Evolutionary conservation across 75 land plant species (phyloP), one percentile per base, ranked within the genome.

Genomic region (Picea sitchensis): DNA sequence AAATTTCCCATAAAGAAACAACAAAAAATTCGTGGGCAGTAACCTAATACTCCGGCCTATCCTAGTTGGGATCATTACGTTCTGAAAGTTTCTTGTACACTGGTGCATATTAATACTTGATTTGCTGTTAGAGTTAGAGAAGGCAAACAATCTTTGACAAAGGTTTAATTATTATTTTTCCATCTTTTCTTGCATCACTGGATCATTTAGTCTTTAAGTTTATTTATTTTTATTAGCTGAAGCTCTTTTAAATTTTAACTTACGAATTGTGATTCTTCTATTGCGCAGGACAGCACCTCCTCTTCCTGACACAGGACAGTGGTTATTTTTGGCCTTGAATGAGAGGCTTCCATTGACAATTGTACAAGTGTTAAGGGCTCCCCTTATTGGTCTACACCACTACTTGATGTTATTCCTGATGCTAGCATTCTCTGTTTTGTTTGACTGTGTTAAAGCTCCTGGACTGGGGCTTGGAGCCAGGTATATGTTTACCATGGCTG

Each of bases 261-360:
- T 51, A 51, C 12, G 12, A 51, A 51, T 51, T 12, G 14, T 67
- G 15, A 38, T 68, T 32, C 17, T 67, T 30, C n/a, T 21, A 82
- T 69, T 79, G 73, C 60, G 59, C 94, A 96, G 98, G 76, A 77
- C 85, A 58, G 56, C 90, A 13, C 72, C 83, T 63, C 99, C 99
- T 81, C 95, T 96, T 81, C 99, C 99, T 61, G 99, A 96, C 71
- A 88, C 92, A 56, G 98, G 99, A 41, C 99, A 96, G 78, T 96
- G 99, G 99, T 62, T 96, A 60, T 78, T 91, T 59, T 76, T 96
- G 56, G 84, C 85, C 57, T 65, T 94, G 67, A 94, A 94, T 76
- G 99, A 96, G 85, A 87, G 87, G 79, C 93, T 96, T 80, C 99
- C 97, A 30, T 60, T 17, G 32, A 11, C 76, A 18, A 80, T 91